Evolutionary conservation across 768 basidiomycete genomes (phyloP), one percentile per base, ranked within the genome.

Genomic region (Leccinum subgranulosum): DNA sequence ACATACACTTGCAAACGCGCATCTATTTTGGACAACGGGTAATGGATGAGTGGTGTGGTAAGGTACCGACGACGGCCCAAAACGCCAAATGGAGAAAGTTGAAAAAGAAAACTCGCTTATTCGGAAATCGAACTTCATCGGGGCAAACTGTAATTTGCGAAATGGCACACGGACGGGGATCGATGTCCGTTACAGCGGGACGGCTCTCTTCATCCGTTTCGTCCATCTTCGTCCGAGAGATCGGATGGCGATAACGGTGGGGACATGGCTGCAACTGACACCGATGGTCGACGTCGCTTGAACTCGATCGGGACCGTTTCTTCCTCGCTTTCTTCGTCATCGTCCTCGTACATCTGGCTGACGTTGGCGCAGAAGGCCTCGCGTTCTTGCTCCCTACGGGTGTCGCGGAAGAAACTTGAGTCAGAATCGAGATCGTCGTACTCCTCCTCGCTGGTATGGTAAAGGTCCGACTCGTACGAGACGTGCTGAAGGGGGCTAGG

Each of bases 401-500:
- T 72, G 45, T 73, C 66, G 12, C 71, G 67, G 63, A 72, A 72
- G 59, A 72, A 72, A 50, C 71, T 72, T 10, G 71, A 72, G 41
- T 72, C 71, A 8, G 70, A 68, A 55, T 72, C 75, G 27, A 65
- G 63, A 36, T 66, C 64, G 14, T 73, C 73, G 49, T 73, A 66
- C 39, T 69, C 66, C 41, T 75, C 68, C 27, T 63, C 73, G 25
- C 69, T 73, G 56, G 58, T 61, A 49, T 60, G 65, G 56, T 66
- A 67, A 15, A 71, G 50, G 41, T 71, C 70, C 23, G 70, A 72
- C 25, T 72, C 73, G 14, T 66, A 71, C 7, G 67, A 47, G 46
- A 74, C 64, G 45, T 68, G 71, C 29, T 71, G 75, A 23, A 79
- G 73, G 25, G 77, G 78, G n/a, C 71, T 72, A 41, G 73, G 71